Conservation (phyloP, 345 rosid genomes). For the Limnanthes douglasii region DNA sequence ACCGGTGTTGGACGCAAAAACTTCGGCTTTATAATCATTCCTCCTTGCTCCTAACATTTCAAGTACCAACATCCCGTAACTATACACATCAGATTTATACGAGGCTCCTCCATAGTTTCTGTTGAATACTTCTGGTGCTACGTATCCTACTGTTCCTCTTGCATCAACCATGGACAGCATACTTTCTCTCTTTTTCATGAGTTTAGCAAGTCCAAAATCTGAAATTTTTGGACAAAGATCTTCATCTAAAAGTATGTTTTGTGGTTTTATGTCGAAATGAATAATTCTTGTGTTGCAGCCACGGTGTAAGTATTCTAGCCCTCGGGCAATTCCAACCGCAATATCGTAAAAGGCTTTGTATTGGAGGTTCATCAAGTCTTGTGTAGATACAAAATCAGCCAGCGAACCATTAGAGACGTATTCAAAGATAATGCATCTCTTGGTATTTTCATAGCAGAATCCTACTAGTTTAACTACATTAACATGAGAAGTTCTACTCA, state of each 20-base stretch:
- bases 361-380: slow-evolving; percentile 1
- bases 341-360: slow-evolving; percentile 16
- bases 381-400: slow-evolving; percentile 16
- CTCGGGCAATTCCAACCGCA: slow-evolving; percentile 15
- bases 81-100: slow-evolving; percentile 24
- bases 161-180: slow-evolving; percentile 11
- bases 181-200: slow-evolving; percentile 15
- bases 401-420: slow-evolving; percentile 27
- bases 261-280: slow-evolving; percentile 36
- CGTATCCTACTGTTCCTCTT: slow-evolving; percentile 19
- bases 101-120: slow-evolving; percentile 21
- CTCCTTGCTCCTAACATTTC: slow-evolving; percentile 11
- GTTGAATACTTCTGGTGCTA: slow-evolving; percentile 22
- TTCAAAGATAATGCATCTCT: slow-evolving; percentile 21
- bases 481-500: slow-evolving; percentile 37
- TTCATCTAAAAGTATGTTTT: slow-evolving; percentile 22
- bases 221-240: slow-evolving; percentile 25
- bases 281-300: slow-evolving; percentile 24
- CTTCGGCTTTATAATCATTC: not conserved
- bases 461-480: too few relatives aligned
- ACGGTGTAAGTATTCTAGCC: slow-evolving; percentile 28
- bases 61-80: slow-evolving; percentile 19
- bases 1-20: too few relatives aligned
- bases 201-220: slow-evolving; percentile 32
- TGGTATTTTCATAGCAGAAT: slow-evolving; percentile 14